phyloP scores from a whole-genome alignment of 108 stramenopile species.

The Seminavis robusta region DNA sequence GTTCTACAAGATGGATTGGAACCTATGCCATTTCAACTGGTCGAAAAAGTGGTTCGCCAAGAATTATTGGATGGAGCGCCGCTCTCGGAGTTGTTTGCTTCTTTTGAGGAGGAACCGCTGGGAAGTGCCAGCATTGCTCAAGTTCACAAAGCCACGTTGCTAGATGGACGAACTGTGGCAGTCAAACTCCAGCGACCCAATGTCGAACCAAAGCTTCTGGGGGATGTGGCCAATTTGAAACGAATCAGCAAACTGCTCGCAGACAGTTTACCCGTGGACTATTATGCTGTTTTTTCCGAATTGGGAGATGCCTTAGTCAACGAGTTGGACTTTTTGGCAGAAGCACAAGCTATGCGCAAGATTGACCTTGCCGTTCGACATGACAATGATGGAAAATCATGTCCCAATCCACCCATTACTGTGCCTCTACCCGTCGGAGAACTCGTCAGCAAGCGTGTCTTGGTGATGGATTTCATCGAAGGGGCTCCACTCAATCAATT shows the following conservation, averaged over 20 bases:
- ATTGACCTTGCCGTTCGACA: slow-evolving; percentile 48
- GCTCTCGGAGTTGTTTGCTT: slow-evolving; percentile 44
- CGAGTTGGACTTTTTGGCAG: slow-evolving; percentile 80
- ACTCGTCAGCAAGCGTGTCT: slow-evolving; percentile 47
- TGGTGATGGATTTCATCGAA: slow-evolving; percentile 62
- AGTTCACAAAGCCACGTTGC: slow-evolving; percentile 67
- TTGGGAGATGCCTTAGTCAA: slow-evolving; percentile 76
- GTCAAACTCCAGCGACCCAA: slow-evolving; percentile 67
- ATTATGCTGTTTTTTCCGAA: slow-evolving; percentile 63
- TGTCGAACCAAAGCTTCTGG: slow-evolving; percentile 46
- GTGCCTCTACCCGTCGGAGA: slow-evolving; percentile 51
- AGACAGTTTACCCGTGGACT: slow-evolving; percentile 62
- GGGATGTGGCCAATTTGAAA: slow-evolving; percentile 63
- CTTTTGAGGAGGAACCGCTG: slow-evolving; percentile 58
- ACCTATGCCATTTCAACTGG: slow-evolving; percentile 34
- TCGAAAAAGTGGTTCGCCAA: slow-evolving; percentile 44
- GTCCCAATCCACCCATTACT: slow-evolving; percentile 8
- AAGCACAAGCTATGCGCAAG: slow-evolving; percentile 46
- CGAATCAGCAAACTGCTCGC: slow-evolving; percentile 53
- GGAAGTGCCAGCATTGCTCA: slow-evolving; percentile 78
- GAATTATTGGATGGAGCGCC: slow-evolving; percentile 39
- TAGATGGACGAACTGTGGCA: slow-evolving; percentile 43
- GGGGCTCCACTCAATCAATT: slow-evolving; percentile 36
- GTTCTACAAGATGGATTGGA: slow-evolving; percentile 65
- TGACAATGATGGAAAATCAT: slow-evolving; percentile 21